Conservation (phyloP, 192 early-diverging fungal genomes). For the Backusella tuberculispora region DNA sequence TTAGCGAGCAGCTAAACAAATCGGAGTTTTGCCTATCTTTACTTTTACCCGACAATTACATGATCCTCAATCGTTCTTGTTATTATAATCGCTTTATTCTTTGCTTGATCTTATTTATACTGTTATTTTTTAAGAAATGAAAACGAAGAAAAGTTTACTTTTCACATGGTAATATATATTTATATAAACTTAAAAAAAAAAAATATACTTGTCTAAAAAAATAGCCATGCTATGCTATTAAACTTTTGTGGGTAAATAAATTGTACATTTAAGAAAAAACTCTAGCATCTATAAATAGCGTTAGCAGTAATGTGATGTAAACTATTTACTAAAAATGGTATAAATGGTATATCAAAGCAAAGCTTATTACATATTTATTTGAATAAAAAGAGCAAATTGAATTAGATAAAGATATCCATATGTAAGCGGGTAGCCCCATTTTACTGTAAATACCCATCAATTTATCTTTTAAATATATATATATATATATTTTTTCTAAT, state of each 20-base stretch:
- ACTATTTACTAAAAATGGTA: conserved; percentile 3
- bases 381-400: neutral
- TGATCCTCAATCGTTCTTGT: neutral
- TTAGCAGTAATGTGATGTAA: conserved; percentile 10
- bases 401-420: conserved; percentile 9
- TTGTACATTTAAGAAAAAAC: neutral
- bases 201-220: neutral
- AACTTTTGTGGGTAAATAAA: neutral
- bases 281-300: neutral
- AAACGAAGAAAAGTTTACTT: neutral
- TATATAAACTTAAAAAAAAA: neutral
- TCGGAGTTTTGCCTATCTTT: neutral
- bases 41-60: conserved; percentile 8
- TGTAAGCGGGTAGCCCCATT: neutral
- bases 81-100: neutral
- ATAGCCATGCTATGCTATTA: neutral
- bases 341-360: neutral
- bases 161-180: neutral
- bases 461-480: neutral
- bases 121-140: neutral
- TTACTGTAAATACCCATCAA: neutral
- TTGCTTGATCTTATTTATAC: neutral
- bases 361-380: neutral
- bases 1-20: neutral
- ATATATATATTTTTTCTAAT: neutral